Evolutionary conservation across 495 filamentous ascomycete genomes (phyloP).

Genomic region (Penicillium arizonense): DNA sequence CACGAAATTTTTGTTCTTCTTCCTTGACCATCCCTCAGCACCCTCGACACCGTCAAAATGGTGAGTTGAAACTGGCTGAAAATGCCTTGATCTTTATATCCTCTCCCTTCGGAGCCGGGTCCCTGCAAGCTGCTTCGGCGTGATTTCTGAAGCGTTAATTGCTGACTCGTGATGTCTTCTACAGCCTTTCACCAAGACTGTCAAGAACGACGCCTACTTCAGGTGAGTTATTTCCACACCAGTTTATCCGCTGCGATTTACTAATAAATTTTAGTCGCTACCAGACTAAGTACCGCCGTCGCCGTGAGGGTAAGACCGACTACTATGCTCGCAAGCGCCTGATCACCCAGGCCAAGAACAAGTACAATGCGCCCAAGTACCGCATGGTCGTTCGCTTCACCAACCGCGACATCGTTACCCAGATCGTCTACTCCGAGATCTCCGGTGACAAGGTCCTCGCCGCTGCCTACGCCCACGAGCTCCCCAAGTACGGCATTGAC

Average conservation of each 20-base stretch:
- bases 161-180: constrained; percentile 77
- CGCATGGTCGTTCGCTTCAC: constrained; percentile 99
- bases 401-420: constrained; percentile 98
- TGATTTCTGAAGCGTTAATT: constrained; percentile 94
- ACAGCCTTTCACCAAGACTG: constrained; percentile 89
- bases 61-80: constrained; percentile 42
- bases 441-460: constrained; percentile 93
- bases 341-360: constrained; percentile 99
- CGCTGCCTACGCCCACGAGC: constrained; percentile 95
- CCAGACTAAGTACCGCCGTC: constrained; percentile 99
- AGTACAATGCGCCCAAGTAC: constrained; percentile 99
- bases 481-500: constrained; percentile 92
- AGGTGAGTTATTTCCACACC: constrained; percentile 57
- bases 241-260: constrained; percentile 9
- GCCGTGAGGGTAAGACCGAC: constrained; percentile 96
- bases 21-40: constrained; percentile 30
- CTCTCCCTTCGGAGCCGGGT: constrained; percentile 53
- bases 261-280: constrained; percentile 65
- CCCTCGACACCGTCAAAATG: constrained; percentile 46
- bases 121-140: constrained; percentile 96
- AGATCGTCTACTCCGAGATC: constrained; percentile 97
- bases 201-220: constrained; percentile 98
- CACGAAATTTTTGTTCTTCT: constrained; percentile 28
- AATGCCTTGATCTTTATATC: constrained; percentile 13
- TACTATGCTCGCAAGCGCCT: constrained; percentile 99